Conservation (phyloP, 306 rosid genomes). For the Canavalia ensiformis region DNA sequence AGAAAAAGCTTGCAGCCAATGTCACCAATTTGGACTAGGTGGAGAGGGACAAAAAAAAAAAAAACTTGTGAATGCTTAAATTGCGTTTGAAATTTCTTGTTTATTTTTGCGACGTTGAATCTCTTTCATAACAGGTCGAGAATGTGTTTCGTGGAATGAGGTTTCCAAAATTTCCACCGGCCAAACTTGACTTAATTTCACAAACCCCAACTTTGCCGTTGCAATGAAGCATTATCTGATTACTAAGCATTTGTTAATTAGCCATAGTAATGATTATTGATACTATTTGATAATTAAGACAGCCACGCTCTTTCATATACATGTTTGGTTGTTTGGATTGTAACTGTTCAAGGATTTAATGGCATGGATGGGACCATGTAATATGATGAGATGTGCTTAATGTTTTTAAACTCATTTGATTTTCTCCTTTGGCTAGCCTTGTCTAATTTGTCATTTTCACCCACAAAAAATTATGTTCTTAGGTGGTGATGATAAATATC, state of each 20-base stretch:
- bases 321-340: slow-evolving; percentile 36
- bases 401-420: slow-evolving; percentile 17
- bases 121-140: slow-evolving; percentile 42
- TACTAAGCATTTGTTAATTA: slow-evolving; percentile 42
- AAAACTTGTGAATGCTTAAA: background rate
- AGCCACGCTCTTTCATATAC: slow-evolving; percentile 47
- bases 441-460: slow-evolving; percentile 38
- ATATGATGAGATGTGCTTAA: slow-evolving; percentile 46
- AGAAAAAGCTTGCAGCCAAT: background rate
- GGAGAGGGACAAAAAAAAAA: background rate
- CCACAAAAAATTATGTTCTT: slow-evolving; percentile 36
- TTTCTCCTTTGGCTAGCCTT: slow-evolving; percentile 24
- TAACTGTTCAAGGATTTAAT: slow-evolving; percentile 38
- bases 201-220: slow-evolving; percentile 41
- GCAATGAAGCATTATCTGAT: slow-evolving; percentile 50
- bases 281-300: slow-evolving; percentile 40
- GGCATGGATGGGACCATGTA: slow-evolving; percentile 53
- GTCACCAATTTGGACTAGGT: background rate
- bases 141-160: slow-evolving; percentile 25
- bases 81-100: slow-evolving; percentile 38
- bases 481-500: slow-evolving; percentile 23
- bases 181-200: slow-evolving; percentile 46
- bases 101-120: slow-evolving; percentile 44
- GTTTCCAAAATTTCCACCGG: slow-evolving; percentile 31
- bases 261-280: slow-evolving; percentile 33